These are phyloP conservation scores for Aspergillus homomorphus DNA, from an alignment of 495 filamentous ascomycete genomes.

Conservation along the genomic window DNA sequence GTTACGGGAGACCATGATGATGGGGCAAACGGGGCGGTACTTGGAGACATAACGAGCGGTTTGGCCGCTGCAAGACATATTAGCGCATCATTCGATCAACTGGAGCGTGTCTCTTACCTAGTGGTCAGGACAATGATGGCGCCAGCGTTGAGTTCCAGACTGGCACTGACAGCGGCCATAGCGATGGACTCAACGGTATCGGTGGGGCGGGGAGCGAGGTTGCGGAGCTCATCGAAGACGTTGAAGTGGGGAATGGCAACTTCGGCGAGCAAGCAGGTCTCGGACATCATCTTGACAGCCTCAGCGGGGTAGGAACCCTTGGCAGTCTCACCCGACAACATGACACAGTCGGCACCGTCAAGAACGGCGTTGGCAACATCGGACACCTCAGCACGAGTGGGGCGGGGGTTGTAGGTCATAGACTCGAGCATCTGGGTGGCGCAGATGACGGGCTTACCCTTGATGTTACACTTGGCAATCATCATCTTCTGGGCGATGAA, in stretches of 20 bases:
- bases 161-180: conserved; percentile 93
- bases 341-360: conserved; percentile 98
- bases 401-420: conserved; percentile 99
- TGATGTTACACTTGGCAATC: conserved; percentile 99
- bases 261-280: conserved; percentile 93
- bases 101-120: conserved; percentile 47
- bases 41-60: conserved; percentile 95
- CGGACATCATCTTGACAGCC: conserved; percentile 95
- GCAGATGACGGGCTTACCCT: conserved; percentile 97
- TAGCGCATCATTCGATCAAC: conserved; percentile 19
- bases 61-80: conserved; percentile 58
- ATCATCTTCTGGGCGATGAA: conserved; percentile 99
- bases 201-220: conserved; percentile 74
- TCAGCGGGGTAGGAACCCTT: conserved; percentile 94
- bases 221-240: conserved; percentile 92
- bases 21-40: conserved; percentile 96
- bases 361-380: conserved; percentile 98
- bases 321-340: conserved; percentile 98
- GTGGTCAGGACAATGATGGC: conserved; percentile 94
- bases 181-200: conserved; percentile 86
- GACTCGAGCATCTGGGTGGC: conserved; percentile 93
- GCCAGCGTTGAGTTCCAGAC: conserved; percentile 90
- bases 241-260: conserved; percentile 94
- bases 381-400: conserved; percentile 95
- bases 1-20: conserved; percentile 96